These are phyloP conservation scores for Dryas octopetala DNA, from an alignment of 306 rosid species.

Conservation along the genomic window DNA sequence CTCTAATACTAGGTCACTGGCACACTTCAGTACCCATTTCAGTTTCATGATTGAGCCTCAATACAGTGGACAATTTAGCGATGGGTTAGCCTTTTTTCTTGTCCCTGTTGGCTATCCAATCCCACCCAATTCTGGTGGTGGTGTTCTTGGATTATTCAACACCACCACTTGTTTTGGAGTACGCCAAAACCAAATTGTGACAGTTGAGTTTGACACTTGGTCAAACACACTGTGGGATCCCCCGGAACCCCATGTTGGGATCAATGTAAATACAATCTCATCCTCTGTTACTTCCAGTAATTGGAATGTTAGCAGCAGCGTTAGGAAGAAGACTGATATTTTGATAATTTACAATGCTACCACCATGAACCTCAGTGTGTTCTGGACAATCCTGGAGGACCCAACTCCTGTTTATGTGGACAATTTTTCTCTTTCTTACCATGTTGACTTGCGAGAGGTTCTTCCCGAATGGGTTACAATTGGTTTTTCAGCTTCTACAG, in stretches of 20 bases:
- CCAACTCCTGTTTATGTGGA: not conserved
- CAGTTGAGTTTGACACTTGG: constrained; percentile 26
- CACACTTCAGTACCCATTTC: constrained; percentile 26
- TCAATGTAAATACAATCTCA: not conserved
- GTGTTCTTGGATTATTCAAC: constrained; percentile 18
- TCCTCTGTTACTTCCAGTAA: not conserved
- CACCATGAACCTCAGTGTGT: constrained; percentile 27
- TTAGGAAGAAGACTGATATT: constrained; percentile 4
- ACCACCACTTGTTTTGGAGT: not conserved
- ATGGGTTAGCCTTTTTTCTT: constrained; percentile 29
- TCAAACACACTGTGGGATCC: constrained; percentile 4
- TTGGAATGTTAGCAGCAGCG: constrained; percentile 15
- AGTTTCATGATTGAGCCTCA: constrained; percentile 11
- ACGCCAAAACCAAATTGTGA: constrained; percentile 16
- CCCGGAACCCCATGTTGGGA: constrained; percentile 3
- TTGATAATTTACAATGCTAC: constrained; percentile 25
- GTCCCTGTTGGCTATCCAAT: constrained; percentile 1
- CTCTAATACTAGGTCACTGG: not conserved
- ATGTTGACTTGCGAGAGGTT: constrained; percentile 8
- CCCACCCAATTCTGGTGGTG: constrained; percentile 22
- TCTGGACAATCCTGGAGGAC: not conserved
- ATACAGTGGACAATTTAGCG: not conserved
- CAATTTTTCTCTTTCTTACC: not conserved
- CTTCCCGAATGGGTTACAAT: constrained; percentile 17
- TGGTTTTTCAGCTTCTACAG: constrained; percentile 21